Evolutionary conservation across 257 asterid species (phyloP), one percentile per base, ranked within the genome.

Genomic region (Jacaranda copaia): DNA sequence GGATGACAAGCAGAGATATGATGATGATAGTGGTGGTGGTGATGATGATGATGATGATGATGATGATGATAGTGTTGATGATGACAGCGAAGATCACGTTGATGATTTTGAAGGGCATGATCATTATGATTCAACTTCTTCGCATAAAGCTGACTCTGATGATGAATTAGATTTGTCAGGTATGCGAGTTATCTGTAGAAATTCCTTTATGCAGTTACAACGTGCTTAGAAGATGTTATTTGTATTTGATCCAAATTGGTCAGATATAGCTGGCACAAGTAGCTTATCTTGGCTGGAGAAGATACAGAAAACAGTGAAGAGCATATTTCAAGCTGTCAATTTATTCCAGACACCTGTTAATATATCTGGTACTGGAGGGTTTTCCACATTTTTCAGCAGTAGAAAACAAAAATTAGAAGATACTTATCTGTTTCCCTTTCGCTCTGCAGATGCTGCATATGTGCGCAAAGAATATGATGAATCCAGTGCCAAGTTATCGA

Each of bases 391-490:
- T 69, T 84, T 52, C 55, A 18, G 64, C 81, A 25, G 56, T 39
- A 58, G 8, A 15, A 42, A 63, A 80, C 73, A 62, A 72, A 71
- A 80, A 55, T 48, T n/a, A 78, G 61, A 62, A 61, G 74, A 76
- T 62, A 77, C 71, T 68, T 32, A 82, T 64, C 59, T 52, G 72
- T 64, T 82, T 80, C 16, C 53, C 67, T 80, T 86, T 79, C 72
- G 40, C 76, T 85, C 51, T 75, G 70, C 86, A 95, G 99, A 95
- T 70, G 97, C 98, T 53, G 97, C 87, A 45, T 87, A 77, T 61
- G 84, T 95, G 67, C 97, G 96, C 82, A 95, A 95, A 80, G 97
- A 93, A 70, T 95, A 91, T 74, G 91, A 95, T 66, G 96, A 88
- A 67, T 87, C 97, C 81, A 91, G 88, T 82, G 79, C 93, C 74